Evolutionary conservation across 192 early-diverging fungal species (phyloP).

Genomic region (Podila clonocystis): DNA sequence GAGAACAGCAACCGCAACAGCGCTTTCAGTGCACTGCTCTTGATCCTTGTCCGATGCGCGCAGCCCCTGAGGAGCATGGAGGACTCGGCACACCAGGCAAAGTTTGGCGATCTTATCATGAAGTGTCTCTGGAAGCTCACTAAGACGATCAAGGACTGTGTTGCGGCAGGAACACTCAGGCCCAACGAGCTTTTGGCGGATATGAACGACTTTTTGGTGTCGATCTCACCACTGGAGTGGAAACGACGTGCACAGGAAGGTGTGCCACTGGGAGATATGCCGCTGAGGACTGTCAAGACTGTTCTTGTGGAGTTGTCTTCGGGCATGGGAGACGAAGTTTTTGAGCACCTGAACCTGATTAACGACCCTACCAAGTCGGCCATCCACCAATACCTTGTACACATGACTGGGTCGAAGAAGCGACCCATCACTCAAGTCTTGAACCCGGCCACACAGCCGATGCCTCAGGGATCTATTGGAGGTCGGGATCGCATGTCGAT

Average conservation of each 20-base stretch:
- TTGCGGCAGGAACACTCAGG: conserved; percentile 69
- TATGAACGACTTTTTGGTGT: conserved; percentile 85
- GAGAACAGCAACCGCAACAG: conserved; percentile 88
- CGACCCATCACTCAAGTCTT: conserved; percentile 25
- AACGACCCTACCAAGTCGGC: conserved; percentile 70
- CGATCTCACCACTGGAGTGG: conserved; percentile 89
- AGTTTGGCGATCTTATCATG: conserved; percentile 91
- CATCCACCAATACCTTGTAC: conserved; percentile 71
- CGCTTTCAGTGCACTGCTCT: conserved; percentile 75
- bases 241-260: conserved; percentile 78
- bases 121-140: conserved; percentile 98
- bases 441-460: conserved; percentile 22
- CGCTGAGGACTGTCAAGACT: conserved; percentile 94
- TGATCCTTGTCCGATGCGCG: conserved; percentile 71
- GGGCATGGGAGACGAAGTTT: conserved; percentile 68
- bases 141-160: conserved; percentile 81
- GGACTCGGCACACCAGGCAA: conserved; percentile 62
- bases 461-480: conserved; percentile 8
- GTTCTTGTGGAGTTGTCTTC: conserved; percentile 82
- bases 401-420: conserved; percentile 63
- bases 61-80: conserved; percentile 61
- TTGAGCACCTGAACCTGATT: conserved; percentile 69
- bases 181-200: conserved; percentile 74
- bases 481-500: conserved; percentile 22
- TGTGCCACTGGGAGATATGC: conserved; percentile 89